These are phyloP conservation scores for Rhododendron ferrugineum DNA, from an alignment of 148 eudicot genomes.

Conservation along the genomic window DNA sequence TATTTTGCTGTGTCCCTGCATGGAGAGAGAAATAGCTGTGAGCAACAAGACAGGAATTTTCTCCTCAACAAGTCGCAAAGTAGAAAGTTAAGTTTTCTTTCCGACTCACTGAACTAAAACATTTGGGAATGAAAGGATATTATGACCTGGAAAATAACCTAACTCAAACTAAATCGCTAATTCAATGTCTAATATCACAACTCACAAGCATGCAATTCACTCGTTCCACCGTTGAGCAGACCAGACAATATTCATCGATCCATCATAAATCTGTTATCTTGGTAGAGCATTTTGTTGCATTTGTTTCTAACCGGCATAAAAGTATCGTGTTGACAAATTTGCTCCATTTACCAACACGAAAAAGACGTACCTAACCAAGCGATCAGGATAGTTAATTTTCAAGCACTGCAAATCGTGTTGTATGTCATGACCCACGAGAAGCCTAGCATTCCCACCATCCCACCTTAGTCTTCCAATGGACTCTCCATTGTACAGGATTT, in stretches of 20 bases:
- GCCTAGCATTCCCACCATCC: conserved; percentile 61
- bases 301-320: not conserved
- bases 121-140: not conserved
- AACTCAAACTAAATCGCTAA: not conserved
- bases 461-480: conserved; percentile 50
- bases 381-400: conserved; percentile 56
- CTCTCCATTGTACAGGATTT: conserved; percentile 63
- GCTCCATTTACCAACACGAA: not conserved
- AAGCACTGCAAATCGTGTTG: conserved; percentile 62
- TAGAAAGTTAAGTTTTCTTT: not conserved
- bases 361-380: conserved; percentile 46
- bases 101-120: not conserved
- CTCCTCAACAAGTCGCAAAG: not conserved
- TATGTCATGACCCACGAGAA: conserved; percentile 75
- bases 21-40: not conserved
- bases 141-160: not conserved
- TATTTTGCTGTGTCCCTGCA: conserved; percentile 81
- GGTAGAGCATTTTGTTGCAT: not conserved
- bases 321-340: not conserved
- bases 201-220: not conserved
- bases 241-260: not conserved
- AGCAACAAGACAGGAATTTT: conserved; percentile 1
- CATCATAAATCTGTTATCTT: not conserved
- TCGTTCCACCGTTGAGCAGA: not conserved
- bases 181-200: not conserved